These are phyloP conservation scores for Irpex lacteus DNA, from an alignment of 1,284 basidiomycete species.

Conservation along the genomic window DNA sequence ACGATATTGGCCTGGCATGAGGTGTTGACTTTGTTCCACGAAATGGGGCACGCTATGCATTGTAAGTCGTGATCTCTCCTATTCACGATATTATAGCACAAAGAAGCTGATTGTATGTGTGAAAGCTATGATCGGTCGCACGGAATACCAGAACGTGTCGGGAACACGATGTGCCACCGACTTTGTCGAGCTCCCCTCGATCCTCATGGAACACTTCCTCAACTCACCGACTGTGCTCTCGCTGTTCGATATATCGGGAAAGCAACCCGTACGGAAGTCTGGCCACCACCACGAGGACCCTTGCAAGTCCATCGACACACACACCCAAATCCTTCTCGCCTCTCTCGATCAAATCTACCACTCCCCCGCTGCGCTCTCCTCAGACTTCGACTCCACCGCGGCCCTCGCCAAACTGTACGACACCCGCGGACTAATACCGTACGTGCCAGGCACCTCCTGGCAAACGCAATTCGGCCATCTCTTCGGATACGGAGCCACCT, in stretches of 20 bases:
- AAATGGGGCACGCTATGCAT: constrained; percentile 99
- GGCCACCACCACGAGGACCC: constrained; percentile 66
- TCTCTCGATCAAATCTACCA: constrained; percentile 91
- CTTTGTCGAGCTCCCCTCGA: constrained; percentile 97
- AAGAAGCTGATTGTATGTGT: background rate
- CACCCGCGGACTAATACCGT: constrained; percentile 76
- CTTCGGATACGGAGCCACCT: constrained; percentile 95
- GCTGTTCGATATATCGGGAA: constrained; percentile 62
- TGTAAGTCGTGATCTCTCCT: constrained; percentile 58
- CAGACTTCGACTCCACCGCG: constrained; percentile 69
- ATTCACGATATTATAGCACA: background rate
- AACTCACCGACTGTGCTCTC: constrained; percentile 81
- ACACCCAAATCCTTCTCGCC: constrained; percentile 90
- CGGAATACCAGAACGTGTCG: constrained; percentile 96
- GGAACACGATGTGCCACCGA: constrained; percentile 99
- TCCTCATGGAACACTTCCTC: constrained; percentile 98
- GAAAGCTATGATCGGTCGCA: constrained; percentile 85
- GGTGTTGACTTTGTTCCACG: constrained; percentile 94
- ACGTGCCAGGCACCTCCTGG: constrained; percentile 82
- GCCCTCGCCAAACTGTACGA: constrained; percentile 65
- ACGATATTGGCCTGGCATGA: constrained; percentile 91
- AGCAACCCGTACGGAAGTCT: constrained; percentile 38
- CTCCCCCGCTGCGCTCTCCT: constrained; percentile 55
- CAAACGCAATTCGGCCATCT: constrained; percentile 96
- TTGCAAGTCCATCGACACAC: constrained; percentile 81